These are phyloP conservation scores for Aspergillus biplanus DNA, from an alignment of 495 filamentous ascomycete genomes.

Conservation along the genomic window DNA sequence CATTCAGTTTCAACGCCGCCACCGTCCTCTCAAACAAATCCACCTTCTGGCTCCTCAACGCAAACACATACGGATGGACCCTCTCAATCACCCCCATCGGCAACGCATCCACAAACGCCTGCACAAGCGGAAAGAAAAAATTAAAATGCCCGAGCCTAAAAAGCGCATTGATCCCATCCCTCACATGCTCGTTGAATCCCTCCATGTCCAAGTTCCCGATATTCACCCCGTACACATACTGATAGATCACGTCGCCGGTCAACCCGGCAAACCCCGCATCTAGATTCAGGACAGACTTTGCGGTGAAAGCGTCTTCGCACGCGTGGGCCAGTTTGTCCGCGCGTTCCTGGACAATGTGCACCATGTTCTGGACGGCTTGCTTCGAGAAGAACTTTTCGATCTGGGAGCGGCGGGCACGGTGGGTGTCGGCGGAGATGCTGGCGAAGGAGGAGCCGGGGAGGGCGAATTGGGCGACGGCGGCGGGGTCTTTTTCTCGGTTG, in stretches of 20 bases:
- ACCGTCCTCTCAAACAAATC: slow-evolving; percentile 12
- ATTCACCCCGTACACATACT: slow-evolving; percentile 32
- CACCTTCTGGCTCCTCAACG: slow-evolving; percentile 20
- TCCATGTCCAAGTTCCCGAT: slow-evolving; percentile 29
- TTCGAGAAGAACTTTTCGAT: slow-evolving; percentile 33
- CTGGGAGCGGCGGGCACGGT: slow-evolving; percentile 29
- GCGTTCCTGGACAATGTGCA: slow-evolving; percentile 19
- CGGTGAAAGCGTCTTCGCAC: slow-evolving; percentile 17
- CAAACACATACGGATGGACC: slow-evolving; percentile 20
- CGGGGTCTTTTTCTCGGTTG: slow-evolving; percentile 29
- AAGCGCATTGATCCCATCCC: slow-evolving; percentile 30
- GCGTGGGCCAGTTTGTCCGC: slow-evolving; percentile 24
- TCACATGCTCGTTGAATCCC: slow-evolving; percentile 27
- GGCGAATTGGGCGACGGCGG: slow-evolving; percentile 24
- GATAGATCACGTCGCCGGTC: slow-evolving; percentile 32
- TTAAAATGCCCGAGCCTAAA: slow-evolving; percentile 22
- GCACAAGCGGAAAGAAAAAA: slow-evolving; percentile 28
- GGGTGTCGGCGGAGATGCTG: slow-evolving; percentile 26
- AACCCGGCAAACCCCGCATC: slow-evolving; percentile 31
- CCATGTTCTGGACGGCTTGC: slow-evolving; percentile 20
- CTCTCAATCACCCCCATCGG: slow-evolving; percentile 18
- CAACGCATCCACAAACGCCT: slow-evolving; percentile 19
- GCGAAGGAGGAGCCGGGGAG: slow-evolving; percentile 21
- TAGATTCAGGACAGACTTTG: slow-evolving; percentile 21
- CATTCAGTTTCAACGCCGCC: slow-evolving; percentile 13